A percentile compares a stretch with the other conserved stretches of the same genome.
Conservation (phyloP, 1,284 basidiomycete genomes). For the Sphaerobolus stellatus region DNA sequence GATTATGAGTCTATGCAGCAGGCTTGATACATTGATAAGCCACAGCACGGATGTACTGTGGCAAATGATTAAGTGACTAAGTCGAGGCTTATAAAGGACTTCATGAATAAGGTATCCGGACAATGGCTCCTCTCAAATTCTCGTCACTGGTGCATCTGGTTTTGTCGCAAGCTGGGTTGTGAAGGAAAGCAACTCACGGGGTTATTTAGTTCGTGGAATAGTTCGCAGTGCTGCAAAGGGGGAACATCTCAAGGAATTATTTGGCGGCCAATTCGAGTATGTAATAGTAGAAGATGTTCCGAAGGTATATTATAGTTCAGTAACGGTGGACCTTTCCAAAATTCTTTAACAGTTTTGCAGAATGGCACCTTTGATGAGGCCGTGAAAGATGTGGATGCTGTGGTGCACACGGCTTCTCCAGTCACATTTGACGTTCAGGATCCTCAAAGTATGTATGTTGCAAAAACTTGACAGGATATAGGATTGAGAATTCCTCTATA, state of each 20-base stretch:
- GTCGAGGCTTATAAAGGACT: too few species aligned
- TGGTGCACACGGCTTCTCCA: constrained; percentile 18
- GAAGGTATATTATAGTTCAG: constrained; percentile 21
- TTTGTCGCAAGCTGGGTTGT: constrained; percentile 40
- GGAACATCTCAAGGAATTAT: constrained; percentile 42
- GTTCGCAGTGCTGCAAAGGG: constrained; percentile 44
- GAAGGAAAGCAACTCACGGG: constrained; percentile 31
- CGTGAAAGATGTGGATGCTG: constrained; percentile 29
- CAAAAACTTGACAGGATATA: not conserved
- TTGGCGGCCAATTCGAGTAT: constrained; percentile 45
- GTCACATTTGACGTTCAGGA: constrained; percentile 16
- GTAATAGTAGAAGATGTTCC: constrained; percentile 47
- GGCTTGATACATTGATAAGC: too few species aligned
- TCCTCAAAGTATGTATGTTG: constrained; percentile 13
- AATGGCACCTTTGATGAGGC: constrained; percentile 33
- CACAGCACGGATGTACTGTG: too few species aligned
- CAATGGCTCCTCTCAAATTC: too few species aligned
- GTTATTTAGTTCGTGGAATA: constrained; percentile 48
- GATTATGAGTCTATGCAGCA: too few species aligned
- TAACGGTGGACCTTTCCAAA: not conserved
- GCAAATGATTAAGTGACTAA: too few species aligned
- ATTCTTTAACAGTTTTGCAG: constrained; percentile 10
- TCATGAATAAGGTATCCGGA: too few species aligned
- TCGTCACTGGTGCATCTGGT: constrained; percentile 41
- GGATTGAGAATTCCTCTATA: not conserved